Conservation (phyloP, 2,329 filamentous ascomycete species). For the Cladosporium velox region DNA sequence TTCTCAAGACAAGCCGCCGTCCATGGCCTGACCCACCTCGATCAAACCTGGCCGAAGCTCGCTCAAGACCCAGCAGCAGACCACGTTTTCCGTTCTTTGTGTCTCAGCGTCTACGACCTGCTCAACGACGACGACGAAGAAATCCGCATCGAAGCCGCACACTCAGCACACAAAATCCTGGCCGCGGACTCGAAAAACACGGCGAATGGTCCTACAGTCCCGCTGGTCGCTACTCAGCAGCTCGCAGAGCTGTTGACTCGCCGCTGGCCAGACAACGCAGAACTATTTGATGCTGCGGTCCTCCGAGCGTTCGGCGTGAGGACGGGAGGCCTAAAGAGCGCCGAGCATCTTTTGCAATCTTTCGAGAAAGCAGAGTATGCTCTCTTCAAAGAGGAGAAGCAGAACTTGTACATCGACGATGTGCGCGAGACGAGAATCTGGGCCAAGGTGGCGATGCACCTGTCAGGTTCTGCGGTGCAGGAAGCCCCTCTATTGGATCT, state of each 20-base stretch:
- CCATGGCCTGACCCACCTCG: constrained; percentile 27
- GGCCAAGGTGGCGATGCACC: constrained; percentile 53
- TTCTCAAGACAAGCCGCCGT: constrained; percentile 35
- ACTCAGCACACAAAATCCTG: constrained; percentile 52
- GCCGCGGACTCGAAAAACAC: constrained; percentile 23
- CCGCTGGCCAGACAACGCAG: constrained; percentile 22
- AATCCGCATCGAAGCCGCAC: constrained; percentile 67
- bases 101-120: constrained; percentile 70
- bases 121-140: constrained; percentile 93
- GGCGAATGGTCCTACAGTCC: constrained; percentile 41
- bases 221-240: constrained; percentile 50
- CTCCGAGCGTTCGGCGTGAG: constrained; percentile 27
- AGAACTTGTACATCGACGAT: constrained; percentile 90
- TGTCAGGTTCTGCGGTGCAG: constrained; percentile 35
- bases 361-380: constrained; percentile 38
- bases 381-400: constrained; percentile 85
- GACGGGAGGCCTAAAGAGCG: not conserved
- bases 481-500: constrained; percentile 28
- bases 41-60: constrained; percentile 25
- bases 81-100: constrained; percentile 43
- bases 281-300: constrained; percentile 25
- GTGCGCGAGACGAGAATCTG: constrained; percentile 73
- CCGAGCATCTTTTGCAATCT: constrained; percentile 23
- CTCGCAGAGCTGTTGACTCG: constrained; percentile 39
- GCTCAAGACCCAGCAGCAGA: constrained; percentile 7